Conservation (phyloP, 495 filamentous ascomycete genomes). For the Daldinia grandis region DNA sequence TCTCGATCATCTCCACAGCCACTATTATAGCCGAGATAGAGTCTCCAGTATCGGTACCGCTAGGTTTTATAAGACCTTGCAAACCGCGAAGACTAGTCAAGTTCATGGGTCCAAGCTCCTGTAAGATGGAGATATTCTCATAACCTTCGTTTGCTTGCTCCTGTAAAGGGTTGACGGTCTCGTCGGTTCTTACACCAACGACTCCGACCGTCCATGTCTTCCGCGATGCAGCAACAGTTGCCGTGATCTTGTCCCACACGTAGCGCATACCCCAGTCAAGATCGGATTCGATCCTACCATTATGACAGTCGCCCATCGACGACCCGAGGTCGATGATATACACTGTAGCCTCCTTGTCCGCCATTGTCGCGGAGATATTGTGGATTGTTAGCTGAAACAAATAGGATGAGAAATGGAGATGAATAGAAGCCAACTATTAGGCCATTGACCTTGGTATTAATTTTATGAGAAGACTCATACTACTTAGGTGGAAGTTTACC, state of each 20-base stretch:
- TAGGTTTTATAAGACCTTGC: conserved; percentile 70
- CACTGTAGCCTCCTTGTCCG: conserved; percentile 91
- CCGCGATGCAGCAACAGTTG: conserved; percentile 80
- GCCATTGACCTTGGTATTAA: neutral
- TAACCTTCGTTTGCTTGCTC: conserved; percentile 68
- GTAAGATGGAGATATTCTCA: conserved; percentile 77
- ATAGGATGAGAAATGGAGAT: neutral
- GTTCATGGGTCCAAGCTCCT: conserved; percentile 73
- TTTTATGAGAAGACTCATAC: neutral
- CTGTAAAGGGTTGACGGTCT: conserved; percentile 72
- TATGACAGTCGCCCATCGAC: conserved; percentile 79
- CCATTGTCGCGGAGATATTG: conserved; percentile 64
- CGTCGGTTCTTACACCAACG: conserved; percentile 82
- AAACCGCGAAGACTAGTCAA: conserved; percentile 74
- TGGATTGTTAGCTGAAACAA: neutral
- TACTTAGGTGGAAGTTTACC: neutral
- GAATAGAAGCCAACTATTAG: neutral
- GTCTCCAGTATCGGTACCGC: conserved; percentile 69
- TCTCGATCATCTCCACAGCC: conserved; percentile 85
- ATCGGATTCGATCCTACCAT: conserved; percentile 80
- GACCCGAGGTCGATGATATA: conserved; percentile 88
- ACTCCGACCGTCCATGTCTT: conserved; percentile 85
- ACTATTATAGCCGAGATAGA: conserved; percentile 85
- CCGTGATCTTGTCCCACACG: conserved; percentile 95
- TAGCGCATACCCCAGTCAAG: conserved; percentile 91